Evolutionary conservation across 2,329 filamentous ascomycete species (phyloP).

Genomic region (Hymenoscyphus albidus): DNA sequence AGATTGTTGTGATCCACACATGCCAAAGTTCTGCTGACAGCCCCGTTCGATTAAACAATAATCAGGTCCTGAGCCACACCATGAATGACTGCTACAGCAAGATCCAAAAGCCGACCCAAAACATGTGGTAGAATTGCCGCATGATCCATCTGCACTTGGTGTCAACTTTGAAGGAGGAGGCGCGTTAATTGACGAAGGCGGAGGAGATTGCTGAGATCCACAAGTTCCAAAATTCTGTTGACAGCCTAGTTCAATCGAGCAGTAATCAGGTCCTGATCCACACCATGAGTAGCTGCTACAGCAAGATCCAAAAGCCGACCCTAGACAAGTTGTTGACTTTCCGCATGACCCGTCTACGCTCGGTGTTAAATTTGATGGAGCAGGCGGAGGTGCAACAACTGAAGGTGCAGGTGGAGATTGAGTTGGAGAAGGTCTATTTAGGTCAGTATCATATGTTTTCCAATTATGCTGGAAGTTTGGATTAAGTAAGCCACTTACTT

Average conservation of each 20-base stretch:
- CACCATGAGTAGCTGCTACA: constrained; percentile 18
- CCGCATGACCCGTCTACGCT: constrained; percentile 17
- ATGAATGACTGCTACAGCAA: not conserved
- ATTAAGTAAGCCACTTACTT: constrained; percentile 13
- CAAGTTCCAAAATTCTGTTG: constrained; percentile 18
- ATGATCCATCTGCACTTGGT: too few relatives aligned
- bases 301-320: constrained; percentile 16
- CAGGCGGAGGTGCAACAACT: not conserved
- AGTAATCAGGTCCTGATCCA: constrained; percentile 15
- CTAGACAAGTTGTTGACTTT: constrained; percentile 9
- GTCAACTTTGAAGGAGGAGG: too few relatives aligned
- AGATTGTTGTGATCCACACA: constrained; percentile 9
- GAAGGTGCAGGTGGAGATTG: constrained; percentile 2
- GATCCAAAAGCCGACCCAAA: too few relatives aligned
- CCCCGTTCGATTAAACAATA: too few relatives aligned
- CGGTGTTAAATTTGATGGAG: constrained; percentile 2
- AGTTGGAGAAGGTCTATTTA: constrained; percentile 12
- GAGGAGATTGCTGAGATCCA: not conserved
- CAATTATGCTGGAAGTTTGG: too few relatives aligned
- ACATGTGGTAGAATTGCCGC: too few relatives aligned
- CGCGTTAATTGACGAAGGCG: too few relatives aligned
- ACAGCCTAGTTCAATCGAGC: constrained; percentile 8
- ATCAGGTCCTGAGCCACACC: too few relatives aligned
- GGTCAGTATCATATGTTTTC: not conserved
- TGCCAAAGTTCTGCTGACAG: constrained; percentile 9